Evolutionary conservation across 306 rosid genomes (phyloP).

Genomic region (Malus sieversii): DNA sequence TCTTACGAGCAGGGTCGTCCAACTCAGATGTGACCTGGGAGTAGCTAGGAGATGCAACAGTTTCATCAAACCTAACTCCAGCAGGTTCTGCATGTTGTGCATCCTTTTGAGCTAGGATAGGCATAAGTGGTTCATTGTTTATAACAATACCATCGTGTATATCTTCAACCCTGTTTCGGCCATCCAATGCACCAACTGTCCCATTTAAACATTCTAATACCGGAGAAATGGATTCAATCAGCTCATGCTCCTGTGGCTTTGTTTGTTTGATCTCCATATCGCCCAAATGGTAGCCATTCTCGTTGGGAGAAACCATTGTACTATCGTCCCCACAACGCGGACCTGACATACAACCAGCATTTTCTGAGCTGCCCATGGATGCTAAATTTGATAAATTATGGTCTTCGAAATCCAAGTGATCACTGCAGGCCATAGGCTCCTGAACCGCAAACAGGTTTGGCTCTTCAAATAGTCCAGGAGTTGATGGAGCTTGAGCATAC

Average conservation of each 20-base stretch:
- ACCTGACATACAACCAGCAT: conserved; percentile 19
- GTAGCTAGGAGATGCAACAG: conserved; percentile 45
- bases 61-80: conserved; percentile 31
- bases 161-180: conserved; percentile 48
- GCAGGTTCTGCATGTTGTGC: conserved; percentile 33
- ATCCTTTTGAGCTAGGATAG: conserved; percentile 33
- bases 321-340: conserved; percentile 23
- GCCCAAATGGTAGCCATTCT: conserved; percentile 33
- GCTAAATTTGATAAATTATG: conserved; percentile 35
- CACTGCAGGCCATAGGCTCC: conserved; percentile 53
- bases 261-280: conserved; percentile 35
- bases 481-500: conserved; percentile 59
- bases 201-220: conserved; percentile 41
- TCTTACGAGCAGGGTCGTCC: conserved; percentile 46
- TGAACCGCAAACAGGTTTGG: conserved; percentile 42
- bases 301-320: conserved; percentile 37
- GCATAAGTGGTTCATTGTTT: conserved; percentile 36
- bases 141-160: conserved; percentile 43
- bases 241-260: conserved; percentile 30
- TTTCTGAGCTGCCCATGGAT: conserved; percentile 24
- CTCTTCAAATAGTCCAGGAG: conserved; percentile 56
- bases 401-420: conserved; percentile 38
- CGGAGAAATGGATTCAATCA: conserved; percentile 9
- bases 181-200: conserved; percentile 32
- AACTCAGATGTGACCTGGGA: conserved; percentile 58